phyloP scores from a whole-genome alignment of 1,284 basidiomycete species.

The Rhodotorula glutinis region DNA sequence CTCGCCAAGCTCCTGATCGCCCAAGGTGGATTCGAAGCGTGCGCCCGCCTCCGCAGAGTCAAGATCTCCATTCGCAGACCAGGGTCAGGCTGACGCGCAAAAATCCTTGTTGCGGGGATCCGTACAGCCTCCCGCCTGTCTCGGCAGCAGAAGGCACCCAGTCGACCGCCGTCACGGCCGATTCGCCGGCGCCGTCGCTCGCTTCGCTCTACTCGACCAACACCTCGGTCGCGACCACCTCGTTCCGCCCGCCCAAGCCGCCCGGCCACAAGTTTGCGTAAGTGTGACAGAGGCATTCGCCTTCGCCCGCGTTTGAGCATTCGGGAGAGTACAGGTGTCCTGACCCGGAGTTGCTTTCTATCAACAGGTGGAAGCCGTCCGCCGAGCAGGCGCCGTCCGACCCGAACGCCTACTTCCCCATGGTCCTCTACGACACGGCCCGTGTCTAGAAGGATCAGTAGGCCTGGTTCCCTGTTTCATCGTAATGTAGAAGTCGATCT shows the following conservation, averaged over 20 bases:
- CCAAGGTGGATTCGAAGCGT: slow-evolving; percentile 38
- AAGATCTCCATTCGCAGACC: too few relatives aligned
- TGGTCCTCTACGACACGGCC: slow-evolving; percentile 16
- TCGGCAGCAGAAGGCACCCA: slow-evolving; percentile 11
- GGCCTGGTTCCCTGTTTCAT: background rate
- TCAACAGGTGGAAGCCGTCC: slow-evolving; percentile 12
- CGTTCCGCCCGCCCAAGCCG: slow-evolving; percentile 36
- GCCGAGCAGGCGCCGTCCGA: slow-evolving; percentile 25
- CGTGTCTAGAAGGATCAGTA: background rate
- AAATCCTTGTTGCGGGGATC: background rate
- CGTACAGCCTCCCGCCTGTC: slow-evolving; percentile 24
- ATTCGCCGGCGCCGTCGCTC: slow-evolving; percentile 34
- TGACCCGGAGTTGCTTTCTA: background rate
- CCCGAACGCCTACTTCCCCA: slow-evolving; percentile 32
- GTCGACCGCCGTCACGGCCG: slow-evolving; percentile 34
- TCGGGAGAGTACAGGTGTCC: background rate
- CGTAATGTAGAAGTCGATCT: background rate
- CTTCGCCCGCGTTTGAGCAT: background rate
- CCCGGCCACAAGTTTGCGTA: slow-evolving; percentile 30
- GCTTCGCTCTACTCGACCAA: slow-evolving; percentile 30
- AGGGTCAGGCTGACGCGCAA: background rate
- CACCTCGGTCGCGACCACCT: slow-evolving; percentile 8
- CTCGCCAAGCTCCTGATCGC: slow-evolving; percentile 37
- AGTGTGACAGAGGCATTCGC: background rate
- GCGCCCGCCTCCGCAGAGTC: background rate